phyloP scores from a whole-genome alignment of 1,284 basidiomycete species.

The Marasmius fiardii region DNA sequence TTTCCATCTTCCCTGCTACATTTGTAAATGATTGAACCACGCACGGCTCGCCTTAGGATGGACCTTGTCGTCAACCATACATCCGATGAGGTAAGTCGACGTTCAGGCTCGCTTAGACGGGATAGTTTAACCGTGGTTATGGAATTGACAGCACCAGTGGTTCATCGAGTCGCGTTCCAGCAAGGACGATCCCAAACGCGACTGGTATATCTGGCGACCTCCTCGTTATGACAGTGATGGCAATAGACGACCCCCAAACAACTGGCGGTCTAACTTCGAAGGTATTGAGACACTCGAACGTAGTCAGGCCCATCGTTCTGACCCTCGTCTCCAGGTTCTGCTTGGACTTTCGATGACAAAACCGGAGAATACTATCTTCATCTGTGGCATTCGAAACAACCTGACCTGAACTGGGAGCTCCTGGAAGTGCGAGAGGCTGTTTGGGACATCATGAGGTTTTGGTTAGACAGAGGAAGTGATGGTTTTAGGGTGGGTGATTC shows the following conservation, averaged over 20 bases:
- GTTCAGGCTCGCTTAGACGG: neutral
- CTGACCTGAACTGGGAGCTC: constrained; percentile 81
- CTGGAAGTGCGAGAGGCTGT: constrained; percentile 59
- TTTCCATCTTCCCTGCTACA: constrained; percentile 12
- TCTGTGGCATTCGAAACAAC: constrained; percentile 67
- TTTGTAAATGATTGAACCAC: neutral
- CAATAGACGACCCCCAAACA: constrained; percentile 61
- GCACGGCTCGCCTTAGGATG: constrained; percentile 40
- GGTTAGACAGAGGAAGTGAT: constrained; percentile 71
- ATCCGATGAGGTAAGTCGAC: constrained; percentile 54
- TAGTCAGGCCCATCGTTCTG: neutral
- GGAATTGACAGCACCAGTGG: constrained; percentile 57
- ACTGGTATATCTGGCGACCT: constrained; percentile 78
- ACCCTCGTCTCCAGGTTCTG: constrained; percentile 44
- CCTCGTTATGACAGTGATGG: constrained; percentile 54
- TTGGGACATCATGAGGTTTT: constrained; percentile 68
- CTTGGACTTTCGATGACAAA: constrained; percentile 70
- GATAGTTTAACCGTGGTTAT: neutral
- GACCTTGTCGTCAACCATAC: constrained; percentile 83
- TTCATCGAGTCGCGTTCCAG: constrained; percentile 64
- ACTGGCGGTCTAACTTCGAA: constrained; percentile 65
- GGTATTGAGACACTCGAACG: neutral
- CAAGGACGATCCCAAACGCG: constrained; percentile 58
- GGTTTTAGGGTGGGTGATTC: constrained; percentile 62
- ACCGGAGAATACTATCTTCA: constrained; percentile 78